Evolutionary conservation across 202 grass and related monocot species (phyloP).

Genomic region (Elaeis oleifera): DNA sequence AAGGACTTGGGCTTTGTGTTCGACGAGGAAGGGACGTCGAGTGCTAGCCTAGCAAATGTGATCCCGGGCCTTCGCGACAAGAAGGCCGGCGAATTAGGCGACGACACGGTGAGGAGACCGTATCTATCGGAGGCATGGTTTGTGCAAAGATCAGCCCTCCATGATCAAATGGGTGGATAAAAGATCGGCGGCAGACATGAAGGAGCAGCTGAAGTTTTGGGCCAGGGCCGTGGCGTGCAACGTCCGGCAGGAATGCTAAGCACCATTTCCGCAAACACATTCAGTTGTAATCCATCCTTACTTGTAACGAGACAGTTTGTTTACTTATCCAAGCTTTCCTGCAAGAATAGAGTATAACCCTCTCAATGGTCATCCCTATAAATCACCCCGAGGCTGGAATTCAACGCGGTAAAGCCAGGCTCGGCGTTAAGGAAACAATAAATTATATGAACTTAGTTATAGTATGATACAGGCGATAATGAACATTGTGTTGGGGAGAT

Average conservation of each 20-base stretch:
- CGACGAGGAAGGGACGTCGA: constrained; percentile 39
- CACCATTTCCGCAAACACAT: no score
- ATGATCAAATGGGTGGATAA: constrained; percentile 38
- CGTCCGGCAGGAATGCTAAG: constrained; percentile 22
- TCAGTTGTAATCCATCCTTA: no score
- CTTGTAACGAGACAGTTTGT: no score
- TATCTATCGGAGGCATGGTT: constrained; percentile 76
- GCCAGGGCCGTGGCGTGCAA: constrained; percentile 83
- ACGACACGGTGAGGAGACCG: constrained; percentile 20
- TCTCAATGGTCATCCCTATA: no score
- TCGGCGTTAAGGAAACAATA: no score
- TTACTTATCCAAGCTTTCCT: no score
- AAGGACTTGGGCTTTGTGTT: constrained; percentile 90
- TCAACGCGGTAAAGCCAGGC: no score
- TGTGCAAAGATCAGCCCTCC: constrained; percentile 18
- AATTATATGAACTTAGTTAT: no score
- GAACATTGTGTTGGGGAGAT: no score
- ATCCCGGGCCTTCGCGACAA: constrained; percentile 56
- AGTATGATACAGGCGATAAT: no score
- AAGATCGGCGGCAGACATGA: constrained; percentile 56
- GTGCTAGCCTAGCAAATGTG: constrained; percentile 38
- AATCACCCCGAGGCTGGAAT: no score
- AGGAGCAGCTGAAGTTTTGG: constrained; percentile 83
- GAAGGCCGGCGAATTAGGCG: not conserved
- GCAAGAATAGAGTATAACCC: no score